These are phyloP conservation scores for Phytophthora fragariae DNA, from an alignment of 352 stramenopile genomes.

Conservation along the genomic window DNA sequence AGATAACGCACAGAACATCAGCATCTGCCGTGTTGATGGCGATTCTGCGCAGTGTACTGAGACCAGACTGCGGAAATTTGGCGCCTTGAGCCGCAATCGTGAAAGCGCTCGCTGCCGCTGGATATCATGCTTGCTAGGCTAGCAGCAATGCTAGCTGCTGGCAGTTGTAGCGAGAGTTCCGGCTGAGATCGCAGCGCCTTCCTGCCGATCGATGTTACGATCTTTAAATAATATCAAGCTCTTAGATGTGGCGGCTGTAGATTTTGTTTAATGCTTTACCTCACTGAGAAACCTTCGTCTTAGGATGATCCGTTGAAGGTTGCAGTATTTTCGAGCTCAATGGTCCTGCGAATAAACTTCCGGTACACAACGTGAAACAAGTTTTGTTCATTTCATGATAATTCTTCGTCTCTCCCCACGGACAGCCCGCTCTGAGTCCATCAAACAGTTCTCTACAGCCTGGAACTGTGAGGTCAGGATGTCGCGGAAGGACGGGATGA, in stretches of 20 bases:
- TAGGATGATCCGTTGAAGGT: no score
- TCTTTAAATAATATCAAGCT: neutral
- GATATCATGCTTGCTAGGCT: neutral
- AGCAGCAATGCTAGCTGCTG: no score
- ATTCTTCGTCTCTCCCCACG: no score
- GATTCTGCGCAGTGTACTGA: neutral
- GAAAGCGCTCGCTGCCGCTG: neutral
- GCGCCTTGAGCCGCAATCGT: neutral
- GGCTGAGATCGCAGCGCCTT: neutral
- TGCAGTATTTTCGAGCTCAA: neutral
- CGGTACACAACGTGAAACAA: no score
- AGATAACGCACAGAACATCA: neutral
- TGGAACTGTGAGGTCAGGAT: constrained; percentile 24
- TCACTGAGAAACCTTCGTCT: neutral
- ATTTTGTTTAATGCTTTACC: neutral
- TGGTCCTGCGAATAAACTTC: no score
- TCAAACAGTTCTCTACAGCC: constrained; percentile 17
- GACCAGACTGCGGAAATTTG: neutral
- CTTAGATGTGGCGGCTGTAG: neutral
- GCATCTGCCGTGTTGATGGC: neutral
- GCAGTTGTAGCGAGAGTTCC: neutral
- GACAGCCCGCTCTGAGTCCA: neutral
- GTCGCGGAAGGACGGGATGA: constrained; percentile 27
- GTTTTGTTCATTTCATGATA: no score
- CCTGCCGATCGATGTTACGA: neutral